Evolutionary conservation across 768 basidiomycete species (phyloP).

Genomic region (Calocybe indica): DNA sequence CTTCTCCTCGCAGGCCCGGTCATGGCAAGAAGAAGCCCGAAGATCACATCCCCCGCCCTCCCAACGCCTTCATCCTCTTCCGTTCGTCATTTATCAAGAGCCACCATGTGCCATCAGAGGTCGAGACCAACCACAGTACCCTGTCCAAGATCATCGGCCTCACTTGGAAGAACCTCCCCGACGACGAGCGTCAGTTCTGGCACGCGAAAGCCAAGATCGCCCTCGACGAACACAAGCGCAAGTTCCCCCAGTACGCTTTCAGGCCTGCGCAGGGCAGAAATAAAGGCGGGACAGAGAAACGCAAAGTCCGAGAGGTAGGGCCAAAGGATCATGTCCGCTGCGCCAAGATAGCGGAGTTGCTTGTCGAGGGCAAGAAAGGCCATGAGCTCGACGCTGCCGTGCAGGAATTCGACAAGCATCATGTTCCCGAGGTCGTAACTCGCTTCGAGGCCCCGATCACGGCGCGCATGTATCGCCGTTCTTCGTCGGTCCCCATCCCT

Average conservation of each 20-base stretch:
- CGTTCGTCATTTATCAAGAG: constrained; percentile 77
- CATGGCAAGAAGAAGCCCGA: constrained; percentile 69
- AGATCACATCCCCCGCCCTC: constrained; percentile 77
- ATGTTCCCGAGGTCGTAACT: constrained; percentile 57
- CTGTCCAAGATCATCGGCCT: constrained; percentile 81
- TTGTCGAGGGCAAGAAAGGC: constrained; percentile 52
- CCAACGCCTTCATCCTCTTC: constrained; percentile 86
- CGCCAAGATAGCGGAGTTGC: constrained; percentile 59
- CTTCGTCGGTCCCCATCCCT: constrained; percentile 54
- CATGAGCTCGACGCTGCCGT: constrained; percentile 48
- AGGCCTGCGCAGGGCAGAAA: constrained; percentile 49
- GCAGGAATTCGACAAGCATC: constrained; percentile 49
- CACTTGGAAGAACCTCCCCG: constrained; percentile 75
- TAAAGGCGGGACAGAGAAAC: constrained; percentile 39
- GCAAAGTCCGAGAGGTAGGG: constrained; percentile 56
- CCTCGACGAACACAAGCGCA: constrained; percentile 67
- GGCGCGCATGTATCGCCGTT: constrained; percentile 62
- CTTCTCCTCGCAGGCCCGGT: constrained; percentile 35
- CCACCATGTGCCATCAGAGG: constrained; percentile 68
- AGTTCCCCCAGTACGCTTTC: constrained; percentile 74
- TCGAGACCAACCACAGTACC: constrained; percentile 80
- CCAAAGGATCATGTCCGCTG: constrained; percentile 61
- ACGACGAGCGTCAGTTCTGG: constrained; percentile 75
- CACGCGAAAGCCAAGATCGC: constrained; percentile 69
- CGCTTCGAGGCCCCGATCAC: constrained; percentile 72